A percentile compares a stretch with the other conserved stretches of the same genome.
These are phyloP conservation scores for Alternaria conjuncta DNA, from an alignment of 2,329 filamentous ascomycete genomes.

Conservation along the genomic window DNA sequence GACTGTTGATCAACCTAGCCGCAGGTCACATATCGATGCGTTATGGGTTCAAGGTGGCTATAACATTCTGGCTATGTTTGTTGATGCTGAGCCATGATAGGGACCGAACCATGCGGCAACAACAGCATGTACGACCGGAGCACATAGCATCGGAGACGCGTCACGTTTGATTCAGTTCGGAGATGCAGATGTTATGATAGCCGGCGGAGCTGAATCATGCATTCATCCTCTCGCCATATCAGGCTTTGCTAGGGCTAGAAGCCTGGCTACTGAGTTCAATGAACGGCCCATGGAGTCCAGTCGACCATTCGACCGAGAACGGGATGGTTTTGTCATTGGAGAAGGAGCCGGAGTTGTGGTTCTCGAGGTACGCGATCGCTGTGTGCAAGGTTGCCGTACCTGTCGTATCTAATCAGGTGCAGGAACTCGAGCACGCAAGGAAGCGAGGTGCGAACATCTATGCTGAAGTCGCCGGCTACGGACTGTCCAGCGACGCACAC, in stretches of 20 bases:
- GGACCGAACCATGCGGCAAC: constrained; percentile 93
- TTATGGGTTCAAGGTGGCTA: constrained; percentile 72
- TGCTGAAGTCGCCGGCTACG: constrained; percentile 88
- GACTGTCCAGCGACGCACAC: constrained; percentile 86
- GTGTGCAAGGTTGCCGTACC: neutral
- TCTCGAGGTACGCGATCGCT: constrained; percentile 66
- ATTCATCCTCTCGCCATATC: constrained; percentile 93
- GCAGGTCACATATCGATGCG: constrained; percentile 95
- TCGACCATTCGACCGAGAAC: constrained; percentile 81
- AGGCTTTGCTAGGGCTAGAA: constrained; percentile 87
- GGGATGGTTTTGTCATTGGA: constrained; percentile 88
- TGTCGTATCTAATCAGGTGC: constrained; percentile 11
- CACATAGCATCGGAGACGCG: constrained; percentile 93
- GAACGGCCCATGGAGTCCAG: constrained; percentile 73
- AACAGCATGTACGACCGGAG: constrained; percentile 94
- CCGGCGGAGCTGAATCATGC: constrained; percentile 94
- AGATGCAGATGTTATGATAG: constrained; percentile 93
- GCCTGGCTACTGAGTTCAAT: constrained; percentile 83
- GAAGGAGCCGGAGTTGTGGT: constrained; percentile 90
- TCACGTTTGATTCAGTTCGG: constrained; percentile 90
- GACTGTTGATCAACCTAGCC: constrained; percentile 91
- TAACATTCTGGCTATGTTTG: too few relatives aligned
- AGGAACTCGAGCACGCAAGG: constrained; percentile 86
- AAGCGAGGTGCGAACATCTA: constrained; percentile 81
- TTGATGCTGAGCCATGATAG: constrained; percentile 42